These are phyloP conservation scores for Flueggea neowawraea DNA, from an alignment of 441 rosid species.

Conservation along the genomic window DNA sequence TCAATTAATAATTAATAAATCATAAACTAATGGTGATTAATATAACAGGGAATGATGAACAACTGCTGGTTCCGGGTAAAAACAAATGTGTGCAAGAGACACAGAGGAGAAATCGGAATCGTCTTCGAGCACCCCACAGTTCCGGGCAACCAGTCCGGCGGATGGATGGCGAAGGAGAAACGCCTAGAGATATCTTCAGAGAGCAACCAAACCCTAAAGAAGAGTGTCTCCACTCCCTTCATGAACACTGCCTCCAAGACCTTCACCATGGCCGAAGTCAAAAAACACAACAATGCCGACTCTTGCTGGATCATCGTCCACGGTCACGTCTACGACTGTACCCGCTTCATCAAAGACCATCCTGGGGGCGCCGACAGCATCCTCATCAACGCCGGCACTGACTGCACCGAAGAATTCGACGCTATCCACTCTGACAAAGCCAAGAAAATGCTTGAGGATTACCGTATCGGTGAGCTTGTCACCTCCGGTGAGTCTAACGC, in stretches of 20 bases:
- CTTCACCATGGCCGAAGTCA: slow-evolving; percentile 64
- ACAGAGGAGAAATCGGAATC: slow-evolving; percentile 84
- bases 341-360: slow-evolving; percentile 82
- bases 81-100: slow-evolving; percentile 73
- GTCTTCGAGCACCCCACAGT: slow-evolving; percentile 87
- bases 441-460: slow-evolving; percentile 71
- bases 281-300: slow-evolving; percentile 59
- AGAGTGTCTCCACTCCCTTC: slow-evolving; percentile 83
- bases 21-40: too few relatives aligned
- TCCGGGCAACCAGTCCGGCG: slow-evolving; percentile 89
- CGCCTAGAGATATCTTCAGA: slow-evolving; percentile 60
- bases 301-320: slow-evolving; percentile 93
- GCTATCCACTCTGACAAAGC: slow-evolving; percentile 94
- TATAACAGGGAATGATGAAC: slow-evolving; percentile 92
- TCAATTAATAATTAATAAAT: too few relatives aligned
- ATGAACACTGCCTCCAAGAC: slow-evolving; percentile 69
- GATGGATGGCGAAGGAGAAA: slow-evolving; percentile 93
- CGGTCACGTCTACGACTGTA: slow-evolving; percentile 88
- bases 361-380: slow-evolving; percentile 91
- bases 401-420: slow-evolving; percentile 92
- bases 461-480: slow-evolving; percentile 72
- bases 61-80: slow-evolving; percentile 91
- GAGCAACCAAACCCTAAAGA: slow-evolving; percentile 44
- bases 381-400: slow-evolving; percentile 81
- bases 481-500: slow-evolving; percentile 48